Evolutionary conservation across 805 yeast species (phyloP), one percentile per base, ranked within the genome.

Genomic region (Sugiyamaella mastotermitis): DNA sequence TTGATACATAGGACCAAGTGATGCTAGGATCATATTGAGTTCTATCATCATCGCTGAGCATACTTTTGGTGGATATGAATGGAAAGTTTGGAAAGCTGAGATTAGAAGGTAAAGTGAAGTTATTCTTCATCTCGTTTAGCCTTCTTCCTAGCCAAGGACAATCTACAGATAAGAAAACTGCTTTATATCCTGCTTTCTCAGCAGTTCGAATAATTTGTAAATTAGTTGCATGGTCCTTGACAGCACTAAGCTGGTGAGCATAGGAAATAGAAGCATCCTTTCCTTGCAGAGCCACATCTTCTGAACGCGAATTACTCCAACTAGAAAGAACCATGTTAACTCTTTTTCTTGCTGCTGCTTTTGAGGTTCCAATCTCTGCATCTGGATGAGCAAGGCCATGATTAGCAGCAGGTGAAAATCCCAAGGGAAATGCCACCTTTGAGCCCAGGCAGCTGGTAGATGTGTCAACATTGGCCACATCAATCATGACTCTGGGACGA

Each of bases 131-230:
- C 38, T 72, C 77, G 38, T 70, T 65, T 47, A 71, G 76, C 33
- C 81, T 58, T 31, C 69, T 60, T 1, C 80, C 80, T 35, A 74
- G 55, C 37, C 63, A 67, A 1, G 78, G 75, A 20, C 74, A 65
- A 50, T 75, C 80, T n/a, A 73, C 76, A 3, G 79, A 75, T 42
- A 75, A 64, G 45, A 72, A 67, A 4, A 75, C 45, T 0, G 70
- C 78, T 50, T 68, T 55, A 48, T 41, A 56, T 8, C 60, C 60
- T 7, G 57, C 56, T 42, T 50, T 47, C 32, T 55, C 60, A 16
- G 49, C 58, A 16, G 47, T 30, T 25, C 30, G 28, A 10, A 55
- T 51, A 19, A 55, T 43, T 16, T 42, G 33, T 33, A 43, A 49
- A 7, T 52, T 40, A 29, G 51, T 49, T 29, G 47, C 31, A 16